Percentiles rank a stretch among this genome's conserved stretches.
phyloP scores from a whole-genome alignment of 139 green algal species.

The Limnomonas spitsbergensis region DNA sequence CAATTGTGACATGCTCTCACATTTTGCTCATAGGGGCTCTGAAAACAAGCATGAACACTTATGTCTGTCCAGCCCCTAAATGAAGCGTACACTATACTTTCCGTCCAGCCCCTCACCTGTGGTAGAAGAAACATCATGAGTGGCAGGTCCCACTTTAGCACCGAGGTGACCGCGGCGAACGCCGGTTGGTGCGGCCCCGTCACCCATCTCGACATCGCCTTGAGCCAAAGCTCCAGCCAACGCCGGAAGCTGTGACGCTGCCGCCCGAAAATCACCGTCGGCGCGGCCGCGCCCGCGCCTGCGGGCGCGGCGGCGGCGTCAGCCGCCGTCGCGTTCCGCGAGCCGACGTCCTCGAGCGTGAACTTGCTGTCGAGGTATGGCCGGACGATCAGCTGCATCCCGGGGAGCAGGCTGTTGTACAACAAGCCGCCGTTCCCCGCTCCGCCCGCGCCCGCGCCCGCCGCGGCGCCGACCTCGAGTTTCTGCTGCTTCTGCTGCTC shows the following conservation, averaged over 20 bases:
- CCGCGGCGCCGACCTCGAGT: background rate
- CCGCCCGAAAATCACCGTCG: constrained; percentile 14
- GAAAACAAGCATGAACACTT: too few relatives aligned
- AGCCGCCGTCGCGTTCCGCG: too few relatives aligned
- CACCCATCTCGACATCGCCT: constrained; percentile 44
- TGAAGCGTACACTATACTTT: too few relatives aligned
- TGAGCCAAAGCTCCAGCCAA: constrained; percentile 78
- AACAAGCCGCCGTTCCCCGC: background rate
- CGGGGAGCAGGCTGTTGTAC: background rate
- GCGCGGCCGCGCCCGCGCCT: constrained; percentile 15
- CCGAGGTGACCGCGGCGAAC: constrained; percentile 58
- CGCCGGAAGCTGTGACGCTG: constrained; percentile 52
- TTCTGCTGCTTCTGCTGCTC: background rate
- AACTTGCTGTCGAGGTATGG: constrained; percentile 43
- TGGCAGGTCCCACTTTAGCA: constrained; percentile 70
- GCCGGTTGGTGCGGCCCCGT: constrained; percentile 36
- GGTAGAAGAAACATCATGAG: constrained; percentile 84
- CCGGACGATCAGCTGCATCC: constrained; percentile 39
- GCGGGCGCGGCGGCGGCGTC: too few relatives aligned
- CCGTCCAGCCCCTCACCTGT: constrained; percentile 50
- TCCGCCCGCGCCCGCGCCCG: too few relatives aligned
- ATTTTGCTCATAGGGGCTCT: too few relatives aligned
- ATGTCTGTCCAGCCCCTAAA: too few relatives aligned
- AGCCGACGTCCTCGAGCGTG: constrained; percentile 5
- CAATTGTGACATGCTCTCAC: too few relatives aligned